Evolutionary conservation across 495 filamentous ascomycete genomes (phyloP).

Genomic region (Annulohypoxylon stygium): DNA sequence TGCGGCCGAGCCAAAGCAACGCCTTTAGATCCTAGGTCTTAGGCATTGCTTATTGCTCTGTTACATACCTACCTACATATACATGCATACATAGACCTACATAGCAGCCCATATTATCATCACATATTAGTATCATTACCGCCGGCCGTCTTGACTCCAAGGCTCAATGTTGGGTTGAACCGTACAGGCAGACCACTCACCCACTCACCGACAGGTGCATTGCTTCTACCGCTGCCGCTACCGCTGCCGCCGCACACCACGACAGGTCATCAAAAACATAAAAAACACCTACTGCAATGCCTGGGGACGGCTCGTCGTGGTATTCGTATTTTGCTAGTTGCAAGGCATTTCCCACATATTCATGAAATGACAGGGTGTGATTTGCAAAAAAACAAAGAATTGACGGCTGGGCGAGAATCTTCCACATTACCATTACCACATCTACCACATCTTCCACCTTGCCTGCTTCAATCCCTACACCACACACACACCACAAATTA

Average conservation of each 20-base stretch:
- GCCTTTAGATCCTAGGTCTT: neutral
- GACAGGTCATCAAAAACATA: slow-evolving; percentile 28
- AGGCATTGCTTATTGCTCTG: neutral
- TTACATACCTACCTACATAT: neutral
- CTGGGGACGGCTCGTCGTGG: neutral
- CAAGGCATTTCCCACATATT: slow-evolving; percentile 22
- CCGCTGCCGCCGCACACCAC: slow-evolving; percentile 45
- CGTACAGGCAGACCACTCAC: slow-evolving; percentile 21
- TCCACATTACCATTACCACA: neutral
- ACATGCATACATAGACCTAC: slow-evolving; percentile 19
- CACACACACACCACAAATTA: slow-evolving; percentile 5
- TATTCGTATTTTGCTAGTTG: slow-evolving; percentile 23
- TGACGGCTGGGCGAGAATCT: slow-evolving; percentile 22
- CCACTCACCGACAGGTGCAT: slow-evolving; percentile 47
- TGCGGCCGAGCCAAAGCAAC: slow-evolving; percentile 17
- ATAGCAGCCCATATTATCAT: slow-evolving; percentile 16
- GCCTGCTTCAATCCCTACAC: slow-evolving; percentile 21
- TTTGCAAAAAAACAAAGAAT: slow-evolving; percentile 28
- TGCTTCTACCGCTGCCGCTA: slow-evolving; percentile 31
- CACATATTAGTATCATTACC: slow-evolving; percentile 16
- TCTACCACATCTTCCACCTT: slow-evolving; percentile 15
- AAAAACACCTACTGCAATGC: slow-evolving; percentile 9
- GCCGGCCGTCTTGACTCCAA: slow-evolving; percentile 24
- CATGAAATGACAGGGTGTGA: slow-evolving; percentile 47
- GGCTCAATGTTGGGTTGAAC: slow-evolving; percentile 42